A percentile compares a stretch with the other conserved stretches of the same genome.
phyloP scores from a whole-genome alignment of 768 basidiomycete species.

The Tylopilus felleus region DNA sequence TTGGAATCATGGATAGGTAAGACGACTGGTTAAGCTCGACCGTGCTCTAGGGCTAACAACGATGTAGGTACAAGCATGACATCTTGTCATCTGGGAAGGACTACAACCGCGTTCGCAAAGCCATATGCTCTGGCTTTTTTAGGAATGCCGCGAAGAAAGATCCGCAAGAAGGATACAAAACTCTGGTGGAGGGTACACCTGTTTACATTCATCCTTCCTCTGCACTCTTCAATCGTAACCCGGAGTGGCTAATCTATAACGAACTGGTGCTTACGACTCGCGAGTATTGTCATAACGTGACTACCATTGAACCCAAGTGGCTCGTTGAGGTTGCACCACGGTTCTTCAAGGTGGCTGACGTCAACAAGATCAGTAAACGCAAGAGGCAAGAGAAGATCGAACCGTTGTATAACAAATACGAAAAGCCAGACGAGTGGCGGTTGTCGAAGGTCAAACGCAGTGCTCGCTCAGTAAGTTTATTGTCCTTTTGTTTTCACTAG shows the following conservation, averaged over 20 bases:
- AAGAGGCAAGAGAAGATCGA: slow-evolving; percentile 97
- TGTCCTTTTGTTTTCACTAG: background rate
- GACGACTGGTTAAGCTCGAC: slow-evolving; percentile 20
- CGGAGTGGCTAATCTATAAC: slow-evolving; percentile 96
- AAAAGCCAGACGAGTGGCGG: slow-evolving; percentile 93
- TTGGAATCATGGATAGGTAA: slow-evolving; percentile 98
- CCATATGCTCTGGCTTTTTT: slow-evolving; percentile 98
- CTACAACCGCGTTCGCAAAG: slow-evolving; percentile 88
- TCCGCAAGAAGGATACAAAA: slow-evolving; percentile 97
- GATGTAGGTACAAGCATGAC: slow-evolving; percentile 88
- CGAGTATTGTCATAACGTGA: slow-evolving; percentile 91
- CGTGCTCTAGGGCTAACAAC: slow-evolving; percentile 1
- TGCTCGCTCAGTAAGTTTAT: slow-evolving; percentile 66
- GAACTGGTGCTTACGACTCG: slow-evolving; percentile 96
- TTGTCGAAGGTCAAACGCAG: slow-evolving; percentile 89
- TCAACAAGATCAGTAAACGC: slow-evolving; percentile 94
- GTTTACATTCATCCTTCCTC: slow-evolving; percentile 98
- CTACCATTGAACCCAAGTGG: slow-evolving; percentile 97
- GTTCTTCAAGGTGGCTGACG: slow-evolving; percentile 98
- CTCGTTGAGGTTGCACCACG: slow-evolving; percentile 96
- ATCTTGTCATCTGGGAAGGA: slow-evolving; percentile 90
- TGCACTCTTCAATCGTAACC: slow-evolving; percentile 92
- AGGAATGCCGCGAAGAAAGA: slow-evolving; percentile 98
- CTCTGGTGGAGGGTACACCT: slow-evolving; percentile 95
- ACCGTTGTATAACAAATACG: slow-evolving; percentile 93